A percentile compares a stretch with the other conserved stretches of the same genome.
Evolutionary conservation across 1,139 yeast species (phyloP).

Genomic region (Taiozyma onychis): DNA sequence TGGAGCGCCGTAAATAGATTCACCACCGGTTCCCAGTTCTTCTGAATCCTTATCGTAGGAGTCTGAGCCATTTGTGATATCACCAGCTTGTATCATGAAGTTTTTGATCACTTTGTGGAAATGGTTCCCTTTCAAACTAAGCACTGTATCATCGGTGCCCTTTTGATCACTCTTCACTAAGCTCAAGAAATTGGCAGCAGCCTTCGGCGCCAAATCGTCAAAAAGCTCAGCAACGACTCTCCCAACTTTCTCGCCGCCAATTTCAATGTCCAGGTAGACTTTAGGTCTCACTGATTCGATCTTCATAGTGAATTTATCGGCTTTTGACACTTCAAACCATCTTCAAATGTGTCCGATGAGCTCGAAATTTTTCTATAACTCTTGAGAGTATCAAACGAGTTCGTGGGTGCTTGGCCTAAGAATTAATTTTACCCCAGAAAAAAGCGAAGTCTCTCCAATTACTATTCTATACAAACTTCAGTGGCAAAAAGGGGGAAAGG

Average conservation of each 20-base stretch:
- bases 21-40: conserved; percentile 50
- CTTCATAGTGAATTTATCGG: conserved; percentile 6
- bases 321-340: not conserved
- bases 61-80: conserved; percentile 35
- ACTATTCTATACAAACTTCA: not conserved
- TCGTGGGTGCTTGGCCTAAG: not conserved
- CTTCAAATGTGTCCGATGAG: not conserved
- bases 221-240: conserved; percentile 58
- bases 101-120: conserved; percentile 73
- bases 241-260: conserved; percentile 45
- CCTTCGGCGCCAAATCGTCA: conserved; percentile 49
- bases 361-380: not conserved
- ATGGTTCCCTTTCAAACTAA: conserved; percentile 28
- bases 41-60: conserved; percentile 23
- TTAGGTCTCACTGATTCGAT: conserved; percentile 13
- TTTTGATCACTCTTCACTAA: conserved; percentile 36
- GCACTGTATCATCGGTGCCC: conserved; percentile 11
- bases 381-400: not conserved
- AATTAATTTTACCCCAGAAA: not conserved
- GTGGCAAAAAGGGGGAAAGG: not conserved
- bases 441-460: not conserved
- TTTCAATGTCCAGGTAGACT: conserved; percentile 54
- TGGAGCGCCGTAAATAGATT: conserved; percentile 34
- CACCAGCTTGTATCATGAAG: conserved; percentile 81
- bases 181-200: conserved; percentile 46